phyloP scores from a whole-genome alignment of 106 monocot genomes.

The Dendrobium nobile region DNA sequence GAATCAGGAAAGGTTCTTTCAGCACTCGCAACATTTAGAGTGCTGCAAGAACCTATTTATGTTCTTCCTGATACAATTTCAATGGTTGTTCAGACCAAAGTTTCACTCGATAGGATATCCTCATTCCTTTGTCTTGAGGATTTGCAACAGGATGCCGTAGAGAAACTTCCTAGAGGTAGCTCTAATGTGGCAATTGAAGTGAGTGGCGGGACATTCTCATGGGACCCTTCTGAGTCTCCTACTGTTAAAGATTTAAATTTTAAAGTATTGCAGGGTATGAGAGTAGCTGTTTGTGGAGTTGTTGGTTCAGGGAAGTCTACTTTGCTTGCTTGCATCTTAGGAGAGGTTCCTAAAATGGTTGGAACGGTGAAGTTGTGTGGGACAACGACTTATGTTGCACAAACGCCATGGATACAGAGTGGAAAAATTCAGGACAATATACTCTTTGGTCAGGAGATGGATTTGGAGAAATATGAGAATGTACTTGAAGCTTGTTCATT shows the following conservation, averaged over 20 bases:
- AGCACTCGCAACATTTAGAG: conserved; percentile 75
- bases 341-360: conserved; percentile 65
- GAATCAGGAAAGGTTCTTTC: conserved; percentile 89
- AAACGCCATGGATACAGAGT: conserved; percentile 13
- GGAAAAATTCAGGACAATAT: conserved; percentile 9
- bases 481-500: conserved; percentile 4
- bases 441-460: conserved; percentile 3
- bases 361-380: conserved; percentile 23
- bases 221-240: conserved; percentile 48
- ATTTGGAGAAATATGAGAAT: conserved; percentile 2
- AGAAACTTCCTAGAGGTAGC: conserved; percentile 14
- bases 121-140: conserved; percentile 53
- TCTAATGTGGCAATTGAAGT: conserved; percentile 53
- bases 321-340: conserved; percentile 75
- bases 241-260: conserved; percentile 70
- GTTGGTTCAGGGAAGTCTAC: conserved; percentile 90
- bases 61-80: conserved; percentile 66
- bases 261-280: conserved; percentile 48
- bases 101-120: conserved; percentile 77
- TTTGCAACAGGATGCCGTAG: no score
- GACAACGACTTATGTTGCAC: conserved; percentile 3
- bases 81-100: conserved; percentile 70
- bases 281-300: conserved; percentile 79
- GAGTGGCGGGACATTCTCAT: conserved; percentile 53
- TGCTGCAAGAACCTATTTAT: conserved; percentile 76